Evolutionary conservation across 345 rosid species (phyloP), one percentile per base, ranked within the genome.

Genomic region (Hibiscus trionum): DNA sequence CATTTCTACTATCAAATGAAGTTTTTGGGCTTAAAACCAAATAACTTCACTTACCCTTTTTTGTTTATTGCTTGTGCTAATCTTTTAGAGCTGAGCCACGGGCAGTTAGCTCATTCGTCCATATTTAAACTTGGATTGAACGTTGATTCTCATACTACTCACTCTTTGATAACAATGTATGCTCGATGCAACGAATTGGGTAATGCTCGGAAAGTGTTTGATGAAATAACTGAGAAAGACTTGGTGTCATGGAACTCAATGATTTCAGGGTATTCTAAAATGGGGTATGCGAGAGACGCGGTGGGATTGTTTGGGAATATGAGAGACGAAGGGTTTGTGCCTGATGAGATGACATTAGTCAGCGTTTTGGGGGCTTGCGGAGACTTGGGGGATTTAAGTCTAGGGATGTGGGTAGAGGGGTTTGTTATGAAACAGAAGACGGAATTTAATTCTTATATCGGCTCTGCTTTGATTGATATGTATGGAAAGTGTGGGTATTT

Each of bases 181-280:
- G 72, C 87, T 0, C 83, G 74, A 73, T 88, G 93, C 60, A 76
- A 83, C 9, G 71, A 77, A 3, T 17, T 83, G 58, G 70, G 4
- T 0, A 35, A 14, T 73, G 92, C 96, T 2, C 87, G 91, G 39
- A 88, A 84, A 74, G 86, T 89, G 84, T 93, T 93, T 37, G 91
- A 89, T 66, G 92, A 84, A 87, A 89, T 89, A 79, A 59, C 50
- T 60, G 82, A 77, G 3, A 85, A 77, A 67, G 92, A 85, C 79
- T 67, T 80, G 75, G 96, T 93, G 63, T 88, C 97, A 1, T 93
- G 97, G 98, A 89, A 90, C 79, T 91, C 97, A 5, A 90, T 93
- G 96, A 90, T 93, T 66, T 87, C 97, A 0, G 97, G 93, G 78
- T 91, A 90, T 76, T 81, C 91, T 29, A 81, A 83, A 70, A 83